Evolutionary conservation across 2,329 filamentous ascomycete species (phyloP).

Genomic region (Aspergillus thermomutatus): DNA sequence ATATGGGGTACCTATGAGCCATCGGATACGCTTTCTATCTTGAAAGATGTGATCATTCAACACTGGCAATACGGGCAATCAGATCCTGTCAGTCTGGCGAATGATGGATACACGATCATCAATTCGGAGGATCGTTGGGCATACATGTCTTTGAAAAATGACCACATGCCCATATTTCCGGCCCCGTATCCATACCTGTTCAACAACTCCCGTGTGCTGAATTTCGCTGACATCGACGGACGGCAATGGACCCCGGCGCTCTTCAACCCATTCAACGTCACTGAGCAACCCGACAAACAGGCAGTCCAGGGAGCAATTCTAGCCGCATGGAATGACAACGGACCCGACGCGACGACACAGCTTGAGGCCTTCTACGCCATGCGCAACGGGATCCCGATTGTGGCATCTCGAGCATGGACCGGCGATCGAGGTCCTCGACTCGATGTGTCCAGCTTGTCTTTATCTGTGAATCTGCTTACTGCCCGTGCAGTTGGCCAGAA

Average conservation of each 20-base stretch:
- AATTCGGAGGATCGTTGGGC: constrained; percentile 56
- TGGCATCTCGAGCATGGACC: constrained; percentile 55
- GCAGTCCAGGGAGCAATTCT: constrained; percentile 49
- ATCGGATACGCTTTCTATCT: constrained; percentile 37
- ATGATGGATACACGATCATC: constrained; percentile 49
- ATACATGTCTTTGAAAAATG: constrained; percentile 56
- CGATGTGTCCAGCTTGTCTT: constrained; percentile 37
- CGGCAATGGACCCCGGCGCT: constrained; percentile 49
- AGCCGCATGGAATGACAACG: constrained; percentile 56
- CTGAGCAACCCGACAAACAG: constrained; percentile 45
- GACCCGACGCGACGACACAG: constrained; percentile 50
- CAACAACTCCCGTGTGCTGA: constrained; percentile 47
- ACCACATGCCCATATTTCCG: constrained; percentile 50
- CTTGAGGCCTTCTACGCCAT: constrained; percentile 53
- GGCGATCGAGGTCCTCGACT: constrained; percentile 44
- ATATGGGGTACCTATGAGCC: constrained; percentile 59
- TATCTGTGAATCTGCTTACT: constrained; percentile 42
- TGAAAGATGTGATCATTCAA: constrained; percentile 49
- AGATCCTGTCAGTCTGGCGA: constrained; percentile 46
- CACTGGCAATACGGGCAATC: constrained; percentile 57
- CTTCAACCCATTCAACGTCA: constrained; percentile 49
- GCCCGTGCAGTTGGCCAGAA: constrained; percentile 47
- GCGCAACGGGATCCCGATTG: constrained; percentile 48
- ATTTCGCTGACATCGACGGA: constrained; percentile 46
- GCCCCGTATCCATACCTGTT: constrained; percentile 47